Percentiles rank a stretch among this genome's conserved stretches.
Evolutionary conservation across 345 rosid genomes (phyloP).

Genomic region (Rhizophora apiculata): DNA sequence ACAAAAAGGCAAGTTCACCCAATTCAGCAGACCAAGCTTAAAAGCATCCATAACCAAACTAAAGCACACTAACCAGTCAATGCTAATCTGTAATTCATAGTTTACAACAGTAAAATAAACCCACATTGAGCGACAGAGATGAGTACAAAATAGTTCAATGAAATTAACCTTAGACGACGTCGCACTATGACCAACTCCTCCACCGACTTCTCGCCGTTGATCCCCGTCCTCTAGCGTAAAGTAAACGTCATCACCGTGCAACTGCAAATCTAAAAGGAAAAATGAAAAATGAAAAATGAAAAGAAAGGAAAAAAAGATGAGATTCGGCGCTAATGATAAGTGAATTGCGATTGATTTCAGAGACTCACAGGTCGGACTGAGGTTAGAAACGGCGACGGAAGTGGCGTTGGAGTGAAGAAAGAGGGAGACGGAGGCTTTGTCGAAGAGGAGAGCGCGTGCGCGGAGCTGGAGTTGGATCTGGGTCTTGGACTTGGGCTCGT

Average conservation of each 20-base stretch:
- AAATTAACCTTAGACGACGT: conserved; percentile 44
- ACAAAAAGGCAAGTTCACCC: too few species aligned
- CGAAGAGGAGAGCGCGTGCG: conserved; percentile 82
- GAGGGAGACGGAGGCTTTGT: conserved; percentile 72
- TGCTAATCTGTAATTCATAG: too few species aligned
- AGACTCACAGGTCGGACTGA: conserved; percentile 60
- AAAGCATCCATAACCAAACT: too few species aligned
- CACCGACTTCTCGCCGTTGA: conserved; percentile 47
- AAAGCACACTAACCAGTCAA: too few species aligned
- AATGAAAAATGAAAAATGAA: conserved; percentile 6
- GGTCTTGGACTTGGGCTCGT: conserved; percentile 65
- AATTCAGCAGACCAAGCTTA: too few species aligned
- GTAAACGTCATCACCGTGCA: conserved; percentile 85
- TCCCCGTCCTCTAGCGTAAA: conserved; percentile 63
- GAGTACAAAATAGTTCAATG: background rate
- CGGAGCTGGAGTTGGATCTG: conserved; percentile 91
- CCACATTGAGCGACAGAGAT: background rate
- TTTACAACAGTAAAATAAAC: background rate
- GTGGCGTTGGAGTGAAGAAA: conserved; percentile 50
- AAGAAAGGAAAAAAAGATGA: background rate
- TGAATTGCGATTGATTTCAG: background rate
- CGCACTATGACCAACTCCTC: conserved; percentile 27
- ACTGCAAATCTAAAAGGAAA: conserved; percentile 59
- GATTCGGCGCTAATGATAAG: background rate
- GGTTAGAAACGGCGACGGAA: conserved; percentile 55